Percentiles rank a stretch among this genome's conserved stretches.
Conservation (phyloP, 1,284 basidiomycete species). For the Leccinum olivaceoglutinosum region DNA sequence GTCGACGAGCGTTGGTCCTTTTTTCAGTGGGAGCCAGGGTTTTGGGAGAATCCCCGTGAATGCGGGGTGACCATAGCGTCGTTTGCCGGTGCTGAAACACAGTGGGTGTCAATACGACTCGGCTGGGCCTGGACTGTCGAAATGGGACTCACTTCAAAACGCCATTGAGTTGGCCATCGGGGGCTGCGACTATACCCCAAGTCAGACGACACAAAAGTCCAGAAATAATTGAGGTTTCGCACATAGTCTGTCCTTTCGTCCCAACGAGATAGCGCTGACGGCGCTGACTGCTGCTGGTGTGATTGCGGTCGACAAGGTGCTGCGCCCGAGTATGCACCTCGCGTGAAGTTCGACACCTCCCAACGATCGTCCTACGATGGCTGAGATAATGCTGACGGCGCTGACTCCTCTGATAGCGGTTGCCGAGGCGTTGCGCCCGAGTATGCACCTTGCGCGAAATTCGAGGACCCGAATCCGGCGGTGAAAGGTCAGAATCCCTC, state of each 20-base stretch:
- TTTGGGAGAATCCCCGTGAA: slow-evolving; percentile 82
- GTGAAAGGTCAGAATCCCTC: no score
- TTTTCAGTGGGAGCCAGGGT: slow-evolving; percentile 88
- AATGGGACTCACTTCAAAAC: slow-evolving; percentile 71
- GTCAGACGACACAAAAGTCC: slow-evolving; percentile 7
- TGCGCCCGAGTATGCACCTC: no score
- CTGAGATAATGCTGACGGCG: no score
- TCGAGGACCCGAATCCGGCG: no score
- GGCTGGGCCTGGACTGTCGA: neutral
- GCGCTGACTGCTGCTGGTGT: no score
- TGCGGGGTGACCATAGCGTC: slow-evolving; percentile 88
- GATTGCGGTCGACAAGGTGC: no score
- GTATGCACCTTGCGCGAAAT: no score
- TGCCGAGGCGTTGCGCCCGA: no score
- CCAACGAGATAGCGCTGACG: neutral
- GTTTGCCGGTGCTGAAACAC: slow-evolving; percentile 67
- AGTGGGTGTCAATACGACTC: neutral
- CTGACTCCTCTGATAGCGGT: no score
- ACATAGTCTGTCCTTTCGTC: slow-evolving; percentile 89
- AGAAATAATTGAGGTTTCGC: slow-evolving; percentile 18
- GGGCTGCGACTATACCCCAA: slow-evolving; percentile 68
- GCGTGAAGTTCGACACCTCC: no score
- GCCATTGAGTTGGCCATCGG: slow-evolving; percentile 87
- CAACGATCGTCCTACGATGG: no score
- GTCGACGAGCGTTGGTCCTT: slow-evolving; percentile 60